These are phyloP conservation scores for Pleurotus pulmonarius DNA, from an alignment of 768 basidiomycete species.

Conservation along the genomic window DNA sequence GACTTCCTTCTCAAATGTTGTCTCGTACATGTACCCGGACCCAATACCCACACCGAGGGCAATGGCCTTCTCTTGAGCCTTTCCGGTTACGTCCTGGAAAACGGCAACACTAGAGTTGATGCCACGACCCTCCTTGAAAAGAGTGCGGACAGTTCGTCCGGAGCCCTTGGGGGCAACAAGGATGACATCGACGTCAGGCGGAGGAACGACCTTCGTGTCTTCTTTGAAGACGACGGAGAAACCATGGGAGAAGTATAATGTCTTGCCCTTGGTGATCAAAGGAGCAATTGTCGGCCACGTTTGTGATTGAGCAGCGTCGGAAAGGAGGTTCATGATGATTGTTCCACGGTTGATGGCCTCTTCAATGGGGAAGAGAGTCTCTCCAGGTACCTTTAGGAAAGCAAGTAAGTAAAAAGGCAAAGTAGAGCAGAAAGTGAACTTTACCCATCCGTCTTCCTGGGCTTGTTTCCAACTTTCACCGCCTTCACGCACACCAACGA, in stretches of 20 bases:
- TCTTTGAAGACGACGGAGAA: slow-evolving; percentile 99
- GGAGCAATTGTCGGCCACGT: slow-evolving; percentile 90
- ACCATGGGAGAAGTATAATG: slow-evolving; percentile 99
- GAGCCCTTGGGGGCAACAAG: slow-evolving; percentile 99
- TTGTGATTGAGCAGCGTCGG: slow-evolving; percentile 97
- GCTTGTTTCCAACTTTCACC: slow-evolving; percentile 98
- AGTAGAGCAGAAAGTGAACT: slow-evolving; percentile 17
- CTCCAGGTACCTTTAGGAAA: slow-evolving; percentile 79
- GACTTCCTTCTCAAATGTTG: slow-evolving; percentile 99
- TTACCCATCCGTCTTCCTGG: slow-evolving; percentile 91
- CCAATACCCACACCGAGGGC: slow-evolving; percentile 94
- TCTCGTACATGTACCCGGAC: slow-evolving; percentile 98
- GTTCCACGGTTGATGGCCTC: slow-evolving; percentile 95
- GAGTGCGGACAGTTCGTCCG: slow-evolving; percentile 96
- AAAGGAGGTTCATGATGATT: slow-evolving; percentile 99
- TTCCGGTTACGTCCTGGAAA: slow-evolving; percentile 96
- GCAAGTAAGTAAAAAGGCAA: background rate
- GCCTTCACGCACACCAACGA: slow-evolving; percentile 95
- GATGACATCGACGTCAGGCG: slow-evolving; percentile 94
- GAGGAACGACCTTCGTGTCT: slow-evolving; percentile 91
- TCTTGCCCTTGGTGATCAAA: slow-evolving; percentile 99
- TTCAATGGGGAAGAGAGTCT: slow-evolving; percentile 97
- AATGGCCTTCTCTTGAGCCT: slow-evolving; percentile 95
- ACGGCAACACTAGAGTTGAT: slow-evolving; percentile 95
- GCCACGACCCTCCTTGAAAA: slow-evolving; percentile 99